A percentile compares a stretch with the other conserved stretches of the same genome.
Evolutionary conservation across 768 basidiomycete species (phyloP).

Genomic region (Cyclocybe cylindracea): DNA sequence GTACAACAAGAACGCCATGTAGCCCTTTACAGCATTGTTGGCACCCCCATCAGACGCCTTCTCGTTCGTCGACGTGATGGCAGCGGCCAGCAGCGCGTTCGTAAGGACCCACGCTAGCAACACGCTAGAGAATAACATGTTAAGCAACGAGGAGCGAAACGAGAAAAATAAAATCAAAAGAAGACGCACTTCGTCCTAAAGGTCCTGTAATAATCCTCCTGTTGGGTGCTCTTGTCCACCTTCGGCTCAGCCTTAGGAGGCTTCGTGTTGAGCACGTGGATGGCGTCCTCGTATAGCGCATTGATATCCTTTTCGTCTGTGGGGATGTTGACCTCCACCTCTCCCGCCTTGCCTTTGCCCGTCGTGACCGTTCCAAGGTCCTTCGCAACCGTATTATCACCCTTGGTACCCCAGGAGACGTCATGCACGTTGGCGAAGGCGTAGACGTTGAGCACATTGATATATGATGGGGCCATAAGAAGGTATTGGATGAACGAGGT

Average conservation of each 20-base stretch:
- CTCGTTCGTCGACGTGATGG: slow-evolving; percentile 62
- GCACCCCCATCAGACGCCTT: slow-evolving; percentile 49
- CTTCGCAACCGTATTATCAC: slow-evolving; percentile 81
- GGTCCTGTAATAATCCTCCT: slow-evolving; percentile 86
- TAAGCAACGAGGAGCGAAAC: slow-evolving; percentile 16
- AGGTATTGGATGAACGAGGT: slow-evolving; percentile 94
- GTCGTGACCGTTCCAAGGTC: slow-evolving; percentile 84
- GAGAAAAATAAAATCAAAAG: background rate
- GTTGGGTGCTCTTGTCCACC: slow-evolving; percentile 58
- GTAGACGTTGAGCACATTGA: slow-evolving; percentile 91
- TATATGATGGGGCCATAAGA: slow-evolving; percentile 92
- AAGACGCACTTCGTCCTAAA: slow-evolving; percentile 84
- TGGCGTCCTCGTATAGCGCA: slow-evolving; percentile 88
- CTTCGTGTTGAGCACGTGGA: slow-evolving; percentile 77
- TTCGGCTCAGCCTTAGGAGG: slow-evolving; percentile 70
- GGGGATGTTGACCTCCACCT: slow-evolving; percentile 82
- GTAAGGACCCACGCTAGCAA: slow-evolving; percentile 87
- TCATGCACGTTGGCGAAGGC: slow-evolving; percentile 90
- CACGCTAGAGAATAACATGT: slow-evolving; percentile 40
- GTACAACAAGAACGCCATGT: slow-evolving; percentile 87
- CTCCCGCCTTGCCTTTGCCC: slow-evolving; percentile 60
- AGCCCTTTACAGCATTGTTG: slow-evolving; percentile 68
- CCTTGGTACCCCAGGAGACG: slow-evolving; percentile 96
- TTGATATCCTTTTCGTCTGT: slow-evolving; percentile 89
- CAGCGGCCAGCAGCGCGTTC: slow-evolving; percentile 79